These are phyloP conservation scores for Lachnellula arida DNA, from an alignment of 2,329 filamentous ascomycete genomes.

Conservation along the genomic window DNA sequence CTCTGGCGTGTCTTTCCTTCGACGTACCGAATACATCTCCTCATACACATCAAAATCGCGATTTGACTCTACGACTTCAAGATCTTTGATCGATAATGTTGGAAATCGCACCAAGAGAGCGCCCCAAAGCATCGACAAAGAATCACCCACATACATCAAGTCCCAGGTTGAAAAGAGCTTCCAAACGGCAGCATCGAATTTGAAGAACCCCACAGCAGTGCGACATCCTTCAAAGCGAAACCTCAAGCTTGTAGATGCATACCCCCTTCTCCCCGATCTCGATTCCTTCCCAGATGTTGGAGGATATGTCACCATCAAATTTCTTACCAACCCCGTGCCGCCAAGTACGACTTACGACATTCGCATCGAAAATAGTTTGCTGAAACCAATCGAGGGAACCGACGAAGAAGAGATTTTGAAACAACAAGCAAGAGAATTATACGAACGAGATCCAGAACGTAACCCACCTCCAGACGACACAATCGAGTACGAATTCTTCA, in stretches of 20 bases:
- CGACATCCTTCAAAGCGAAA: slow-evolving; percentile 53
- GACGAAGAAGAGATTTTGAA: slow-evolving; percentile 48
- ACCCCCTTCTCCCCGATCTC: slow-evolving; percentile 59
- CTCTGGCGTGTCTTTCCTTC: slow-evolving; percentile 84
- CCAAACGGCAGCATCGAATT: slow-evolving; percentile 47
- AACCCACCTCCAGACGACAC: slow-evolving; percentile 52
- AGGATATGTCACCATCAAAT: slow-evolving; percentile 66
- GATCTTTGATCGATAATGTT: slow-evolving; percentile 41
- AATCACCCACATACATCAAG: slow-evolving; percentile 62
- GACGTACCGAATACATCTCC: slow-evolving; percentile 93
- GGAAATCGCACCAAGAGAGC: slow-evolving; percentile 36
- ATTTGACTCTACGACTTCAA: slow-evolving; percentile 49
- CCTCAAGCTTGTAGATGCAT: slow-evolving; percentile 54
- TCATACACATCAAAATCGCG: slow-evolving; percentile 47
- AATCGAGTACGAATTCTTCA: slow-evolving; percentile 64
- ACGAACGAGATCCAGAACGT: slow-evolving; percentile 52
- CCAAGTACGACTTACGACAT: slow-evolving; percentile 50
- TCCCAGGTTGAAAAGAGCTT: slow-evolving; percentile 63
- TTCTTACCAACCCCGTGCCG: slow-evolving; percentile 59
- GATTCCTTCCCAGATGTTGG: slow-evolving; percentile 66
- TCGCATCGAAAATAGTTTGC: slow-evolving; percentile 56
- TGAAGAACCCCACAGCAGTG: slow-evolving; percentile 50
- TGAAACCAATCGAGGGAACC: slow-evolving; percentile 54
- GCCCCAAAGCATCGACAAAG: slow-evolving; percentile 49
- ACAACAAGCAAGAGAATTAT: slow-evolving; percentile 45